Percentiles rank a stretch among this genome's conserved stretches.
phyloP scores from a whole-genome alignment of 441 rosid genomes.

The Bruguiera hainesii region DNA sequence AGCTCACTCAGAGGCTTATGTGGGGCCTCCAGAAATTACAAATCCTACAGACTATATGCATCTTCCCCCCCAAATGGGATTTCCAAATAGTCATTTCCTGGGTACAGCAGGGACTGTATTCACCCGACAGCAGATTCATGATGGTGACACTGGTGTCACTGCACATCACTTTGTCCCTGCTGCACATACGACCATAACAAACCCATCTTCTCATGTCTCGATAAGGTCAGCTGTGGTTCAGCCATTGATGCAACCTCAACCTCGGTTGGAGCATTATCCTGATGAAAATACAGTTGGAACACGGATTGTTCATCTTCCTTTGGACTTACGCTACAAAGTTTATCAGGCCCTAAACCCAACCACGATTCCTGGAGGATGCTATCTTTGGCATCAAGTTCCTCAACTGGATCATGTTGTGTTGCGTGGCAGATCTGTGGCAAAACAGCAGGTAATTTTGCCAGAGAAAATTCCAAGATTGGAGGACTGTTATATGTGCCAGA shows the following conservation, averaged over 20 bases:
- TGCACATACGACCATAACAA: slow-evolving; percentile 40
- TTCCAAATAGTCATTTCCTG: slow-evolving; percentile 36
- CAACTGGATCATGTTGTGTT: slow-evolving; percentile 37
- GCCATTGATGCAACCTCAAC: slow-evolving; percentile 41
- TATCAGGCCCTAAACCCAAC: slow-evolving; percentile 39
- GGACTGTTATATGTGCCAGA: slow-evolving; percentile 58
- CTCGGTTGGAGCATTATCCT: slow-evolving; percentile 32
- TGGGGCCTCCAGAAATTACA: no score
- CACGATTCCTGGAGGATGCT: slow-evolving; percentile 41
- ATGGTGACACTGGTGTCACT: slow-evolving; percentile 23
- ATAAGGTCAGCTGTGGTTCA: slow-evolving; percentile 42
- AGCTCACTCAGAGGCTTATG: slow-evolving; percentile 33
- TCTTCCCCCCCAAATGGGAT: slow-evolving; percentile 44
- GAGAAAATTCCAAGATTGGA: slow-evolving; percentile 43
- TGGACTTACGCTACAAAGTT: slow-evolving; percentile 40
- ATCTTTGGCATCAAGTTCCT: slow-evolving; percentile 46
- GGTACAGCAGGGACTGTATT: slow-evolving; percentile 31
- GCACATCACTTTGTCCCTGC: slow-evolving; percentile 47
- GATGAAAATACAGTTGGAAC: slow-evolving; percentile 38
- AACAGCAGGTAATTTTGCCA: slow-evolving; percentile 32
- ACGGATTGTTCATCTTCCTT: slow-evolving; percentile 45
- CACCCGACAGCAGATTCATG: slow-evolving; percentile 37
- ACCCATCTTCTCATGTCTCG: slow-evolving; percentile 39
- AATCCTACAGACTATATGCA: slow-evolving; percentile 28
- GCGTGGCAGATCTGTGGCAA: slow-evolving; percentile 43